Evolutionary conservation across 2,329 filamentous ascomycete genomes (phyloP).

Genomic region (Colletotrichum simmondsii): DNA sequence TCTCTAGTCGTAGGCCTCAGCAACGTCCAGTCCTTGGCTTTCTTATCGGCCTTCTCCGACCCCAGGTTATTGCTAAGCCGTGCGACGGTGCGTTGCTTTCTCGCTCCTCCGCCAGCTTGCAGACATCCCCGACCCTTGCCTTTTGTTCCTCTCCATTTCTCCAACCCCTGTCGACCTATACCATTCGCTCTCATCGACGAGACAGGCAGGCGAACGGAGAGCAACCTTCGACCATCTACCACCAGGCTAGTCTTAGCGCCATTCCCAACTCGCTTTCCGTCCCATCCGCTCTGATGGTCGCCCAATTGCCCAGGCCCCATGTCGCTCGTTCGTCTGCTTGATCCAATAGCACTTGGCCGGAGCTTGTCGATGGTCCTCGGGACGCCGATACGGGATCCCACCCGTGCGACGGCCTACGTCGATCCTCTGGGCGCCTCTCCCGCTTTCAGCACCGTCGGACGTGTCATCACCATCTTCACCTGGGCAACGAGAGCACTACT

Average conservation of each 20-base stretch:
- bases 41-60: constrained; percentile 14
- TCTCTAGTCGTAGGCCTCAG: neutral
- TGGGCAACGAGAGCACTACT: neutral
- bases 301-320: neutral
- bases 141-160: constrained; percentile 2
- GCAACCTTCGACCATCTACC: neutral
- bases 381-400: constrained; percentile 2
- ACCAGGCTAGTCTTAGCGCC: constrained; percentile 18
- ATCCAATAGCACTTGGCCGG: neutral
- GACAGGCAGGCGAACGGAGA: constrained; percentile 20
- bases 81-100: neutral
- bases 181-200: neutral
- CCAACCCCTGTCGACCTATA: constrained; percentile 18
- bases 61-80: neutral
- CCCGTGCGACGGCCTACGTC: constrained; percentile 5
- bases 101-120: constrained; percentile 7
- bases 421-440: constrained; percentile 24
- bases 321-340: neutral
- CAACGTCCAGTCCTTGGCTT: neutral
- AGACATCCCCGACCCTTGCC: constrained; percentile 9
- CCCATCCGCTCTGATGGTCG: constrained; percentile 18
- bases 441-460: constrained; percentile 28
- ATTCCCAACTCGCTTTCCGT: constrained; percentile 7
- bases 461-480: constrained; percentile 15
- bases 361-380: neutral